phyloP scores from a whole-genome alignment of 169 alveolate genomes.

The Eimeria maxima region DNA sequence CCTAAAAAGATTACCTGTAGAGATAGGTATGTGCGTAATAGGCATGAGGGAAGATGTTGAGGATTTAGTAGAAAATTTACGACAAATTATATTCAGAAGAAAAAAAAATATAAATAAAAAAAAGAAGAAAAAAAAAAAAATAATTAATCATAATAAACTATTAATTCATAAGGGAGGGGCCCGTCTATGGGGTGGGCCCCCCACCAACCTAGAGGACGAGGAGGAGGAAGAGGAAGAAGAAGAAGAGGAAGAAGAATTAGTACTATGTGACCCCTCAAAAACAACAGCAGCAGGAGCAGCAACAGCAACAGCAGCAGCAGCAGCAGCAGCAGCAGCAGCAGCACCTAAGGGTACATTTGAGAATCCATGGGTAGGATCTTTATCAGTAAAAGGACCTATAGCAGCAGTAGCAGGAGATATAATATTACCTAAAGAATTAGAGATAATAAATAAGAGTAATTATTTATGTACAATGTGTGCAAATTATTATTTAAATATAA shows the following conservation, averaged over 20 bases:
- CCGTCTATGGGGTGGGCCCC: neutral
- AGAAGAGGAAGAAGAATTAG: too few relatives aligned
- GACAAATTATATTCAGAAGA: conserved; percentile 49
- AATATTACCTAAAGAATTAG: conserved; percentile 87
- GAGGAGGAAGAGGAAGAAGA: too few relatives aligned
- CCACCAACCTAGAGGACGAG: too few relatives aligned
- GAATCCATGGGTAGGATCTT: conserved; percentile 87
- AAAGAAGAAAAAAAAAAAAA: neutral
- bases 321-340: neutral
- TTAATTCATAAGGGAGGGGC: neutral
- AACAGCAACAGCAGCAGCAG: too few relatives aligned
- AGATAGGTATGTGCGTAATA: conserved; percentile 38
- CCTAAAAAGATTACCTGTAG: conserved; percentile 25
- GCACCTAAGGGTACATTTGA: conserved; percentile 22
- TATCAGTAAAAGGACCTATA: conserved; percentile 92
- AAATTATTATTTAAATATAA: conserved; percentile 90
- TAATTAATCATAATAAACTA: too few relatives aligned
- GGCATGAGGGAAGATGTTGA: conserved; percentile 81
- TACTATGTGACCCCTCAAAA: too few relatives aligned
- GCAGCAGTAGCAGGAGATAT: conserved; percentile 94
- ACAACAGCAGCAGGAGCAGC: too few relatives aligned
- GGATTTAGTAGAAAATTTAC: conserved; percentile 64
- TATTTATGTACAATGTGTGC: conserved; percentile 90
- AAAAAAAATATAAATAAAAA: neutral
- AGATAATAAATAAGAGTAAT: conserved; percentile 90